Percentiles rank a stretch among this genome's conserved stretches.
Evolutionary conservation across 306 rosid species (phyloP).

Genomic region (Begonia loranthoides): DNA sequence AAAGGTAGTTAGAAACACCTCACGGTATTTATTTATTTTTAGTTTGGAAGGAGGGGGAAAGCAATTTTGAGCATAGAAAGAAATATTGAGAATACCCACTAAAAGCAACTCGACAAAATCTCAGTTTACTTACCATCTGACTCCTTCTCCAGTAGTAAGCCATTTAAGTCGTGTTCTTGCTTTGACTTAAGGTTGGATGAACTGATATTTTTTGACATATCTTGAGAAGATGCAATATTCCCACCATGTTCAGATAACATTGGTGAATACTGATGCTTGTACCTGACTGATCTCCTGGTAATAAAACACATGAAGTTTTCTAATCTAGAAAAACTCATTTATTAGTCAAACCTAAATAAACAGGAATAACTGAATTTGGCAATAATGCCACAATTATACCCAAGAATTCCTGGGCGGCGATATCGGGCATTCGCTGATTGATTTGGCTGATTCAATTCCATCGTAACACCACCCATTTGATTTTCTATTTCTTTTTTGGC

Average conservation of each 20-base stretch:
- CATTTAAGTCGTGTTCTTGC: constrained; percentile 12
- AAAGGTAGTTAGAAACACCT: background rate
- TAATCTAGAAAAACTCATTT: constrained; percentile 12
- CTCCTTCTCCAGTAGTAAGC: constrained; percentile 19
- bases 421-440: constrained; percentile 22
- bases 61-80: no score
- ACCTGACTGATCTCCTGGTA: constrained; percentile 40
- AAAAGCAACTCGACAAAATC: no score
- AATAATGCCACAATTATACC: constrained; percentile 20
- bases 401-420: constrained; percentile 59
- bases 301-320: constrained; percentile 11
- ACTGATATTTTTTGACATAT: constrained; percentile 21
- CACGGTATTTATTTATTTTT: no score
- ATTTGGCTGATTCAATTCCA: constrained; percentile 29
- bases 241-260: constrained; percentile 16
- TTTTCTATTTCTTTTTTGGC: constrained; percentile 65
- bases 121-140: constrained; percentile 30
- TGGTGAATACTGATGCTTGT: constrained; percentile 44
- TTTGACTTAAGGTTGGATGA: constrained; percentile 21
- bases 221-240: constrained; percentile 32
- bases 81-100: no score
- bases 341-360: background rate
- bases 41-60: no score
- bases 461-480: constrained; percentile 27
- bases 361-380: constrained; percentile 4